Conservation (phyloP, 164 flowering plant species). For the Nymphaea colorata region DNA sequence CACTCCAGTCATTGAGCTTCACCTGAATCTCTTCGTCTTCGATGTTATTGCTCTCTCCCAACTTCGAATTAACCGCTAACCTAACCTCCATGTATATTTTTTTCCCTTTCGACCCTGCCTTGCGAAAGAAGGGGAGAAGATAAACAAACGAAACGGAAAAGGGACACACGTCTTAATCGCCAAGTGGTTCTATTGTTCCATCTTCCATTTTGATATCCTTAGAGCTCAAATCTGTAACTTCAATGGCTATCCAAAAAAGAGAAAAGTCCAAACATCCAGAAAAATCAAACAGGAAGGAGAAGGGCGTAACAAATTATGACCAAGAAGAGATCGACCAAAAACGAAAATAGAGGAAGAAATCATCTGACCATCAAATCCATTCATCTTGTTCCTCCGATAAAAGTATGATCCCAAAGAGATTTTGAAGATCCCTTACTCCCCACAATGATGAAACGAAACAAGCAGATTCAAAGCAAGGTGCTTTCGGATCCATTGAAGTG, state of each 20-base stretch:
- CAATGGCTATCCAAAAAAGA: conserved; percentile 2
- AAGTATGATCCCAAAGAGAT: background rate
- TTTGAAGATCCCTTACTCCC: background rate
- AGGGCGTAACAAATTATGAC: background rate
- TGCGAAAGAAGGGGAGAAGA: background rate
- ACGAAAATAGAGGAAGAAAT: background rate
- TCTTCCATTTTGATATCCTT: too few relatives aligned
- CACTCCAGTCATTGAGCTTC: background rate
- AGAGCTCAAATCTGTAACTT: conserved; percentile 5
- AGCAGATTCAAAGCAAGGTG: conserved; percentile 4
- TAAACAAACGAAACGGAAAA: background rate
- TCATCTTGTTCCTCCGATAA: background rate
- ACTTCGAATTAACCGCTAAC: background rate
- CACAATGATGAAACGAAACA: background rate
- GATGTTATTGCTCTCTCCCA: background rate
- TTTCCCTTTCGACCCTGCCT: too few relatives aligned
- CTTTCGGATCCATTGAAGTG: conserved; percentile 20
- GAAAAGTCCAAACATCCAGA: background rate
- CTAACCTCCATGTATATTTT: background rate
- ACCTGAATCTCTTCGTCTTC: background rate
- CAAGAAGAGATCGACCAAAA: background rate
- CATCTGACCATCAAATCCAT: background rate
- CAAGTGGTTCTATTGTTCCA: background rate
- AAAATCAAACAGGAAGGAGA: background rate
- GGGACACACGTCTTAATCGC: background rate